A percentile compares a stretch with the other conserved stretches of the same genome.
These are phyloP conservation scores for Blastomyces gilchristii DNA, from an alignment of 2,329 filamentous ascomycete species.

Conservation along the genomic window DNA sequence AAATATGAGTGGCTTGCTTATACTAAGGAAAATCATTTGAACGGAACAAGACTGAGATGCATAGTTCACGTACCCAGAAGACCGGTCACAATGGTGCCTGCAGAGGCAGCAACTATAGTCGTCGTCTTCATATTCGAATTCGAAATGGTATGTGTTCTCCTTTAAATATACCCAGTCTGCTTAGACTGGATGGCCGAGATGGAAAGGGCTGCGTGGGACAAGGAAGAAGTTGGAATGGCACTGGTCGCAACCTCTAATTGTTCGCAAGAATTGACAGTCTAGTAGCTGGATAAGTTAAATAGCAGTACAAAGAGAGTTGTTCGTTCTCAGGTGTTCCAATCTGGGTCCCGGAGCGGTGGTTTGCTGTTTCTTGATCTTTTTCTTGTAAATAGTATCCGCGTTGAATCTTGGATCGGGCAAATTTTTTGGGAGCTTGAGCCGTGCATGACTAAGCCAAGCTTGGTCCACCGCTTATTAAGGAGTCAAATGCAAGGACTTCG, in stretches of 20 bases:
- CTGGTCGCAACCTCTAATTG: not conserved
- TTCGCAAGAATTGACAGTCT: not conserved
- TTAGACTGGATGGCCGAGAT: not conserved
- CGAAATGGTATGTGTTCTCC: not conserved
- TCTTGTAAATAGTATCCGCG: not conserved
- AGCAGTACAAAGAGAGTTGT: too few species aligned
- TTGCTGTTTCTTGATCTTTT: not conserved
- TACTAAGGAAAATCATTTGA: not conserved
- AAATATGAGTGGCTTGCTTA: slow-evolving; percentile 11
- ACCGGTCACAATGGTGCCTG: slow-evolving; percentile 49
- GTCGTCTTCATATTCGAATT: slow-evolving; percentile 40
- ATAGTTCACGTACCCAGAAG: slow-evolving; percentile 38
- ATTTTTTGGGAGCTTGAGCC: not conserved
- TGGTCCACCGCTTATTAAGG: not conserved
- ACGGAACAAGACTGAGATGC: not conserved
- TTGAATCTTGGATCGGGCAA: not conserved
- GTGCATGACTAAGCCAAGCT: not conserved
- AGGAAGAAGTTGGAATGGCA: not conserved
- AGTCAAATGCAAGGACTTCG: not conserved
- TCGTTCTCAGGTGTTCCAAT: not conserved
- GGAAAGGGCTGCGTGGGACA: too few species aligned
- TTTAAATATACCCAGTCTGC: not conserved
- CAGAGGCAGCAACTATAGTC: slow-evolving; percentile 48
- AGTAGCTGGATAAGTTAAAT: not conserved
- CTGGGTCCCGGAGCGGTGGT: not conserved